Conservation (phyloP, 2,329 filamentous ascomycete species). For the Diaporthe destruens region DNA sequence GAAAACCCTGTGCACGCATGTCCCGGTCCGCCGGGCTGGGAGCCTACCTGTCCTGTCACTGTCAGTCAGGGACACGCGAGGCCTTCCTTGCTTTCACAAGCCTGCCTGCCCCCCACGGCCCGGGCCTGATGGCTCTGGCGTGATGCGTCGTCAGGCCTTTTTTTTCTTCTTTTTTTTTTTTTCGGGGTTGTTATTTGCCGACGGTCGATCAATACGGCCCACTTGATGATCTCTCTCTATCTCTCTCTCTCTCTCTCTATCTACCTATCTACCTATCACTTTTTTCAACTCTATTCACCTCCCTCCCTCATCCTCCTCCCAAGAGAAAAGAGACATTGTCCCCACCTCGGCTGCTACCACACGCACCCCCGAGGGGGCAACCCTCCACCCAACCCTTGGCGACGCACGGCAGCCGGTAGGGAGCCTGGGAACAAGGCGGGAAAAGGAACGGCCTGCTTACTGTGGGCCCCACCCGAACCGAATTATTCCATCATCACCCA, state of each 20-base stretch:
- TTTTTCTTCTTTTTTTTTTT: neutral
- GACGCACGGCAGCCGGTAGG: constrained; percentile 16
- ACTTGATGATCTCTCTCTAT: neutral
- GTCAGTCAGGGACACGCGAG: neutral
- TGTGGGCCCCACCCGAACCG: too few relatives aligned
- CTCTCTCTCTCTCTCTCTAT: too few relatives aligned
- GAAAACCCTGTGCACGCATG: neutral
- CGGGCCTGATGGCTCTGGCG: neutral
- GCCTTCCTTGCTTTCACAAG: too few relatives aligned
- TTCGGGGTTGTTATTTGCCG: neutral
- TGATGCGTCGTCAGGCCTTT: neutral
- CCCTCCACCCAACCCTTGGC: neutral
- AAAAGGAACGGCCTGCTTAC: too few relatives aligned
- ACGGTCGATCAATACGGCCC: neutral
- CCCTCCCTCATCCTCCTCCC: neutral
- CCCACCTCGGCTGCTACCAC: constrained; percentile 9
- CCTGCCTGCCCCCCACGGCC: neutral
- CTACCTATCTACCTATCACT: neutral
- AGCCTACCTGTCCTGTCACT: neutral
- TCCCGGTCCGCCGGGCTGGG: constrained; percentile 4
- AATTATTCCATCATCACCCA: too few relatives aligned
- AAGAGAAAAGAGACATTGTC: neutral
- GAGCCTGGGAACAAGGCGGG: too few relatives aligned
- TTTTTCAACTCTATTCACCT: neutral
- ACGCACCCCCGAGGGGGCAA: neutral